These are phyloP conservation scores for Fonsecaea monophora DNA, from an alignment of 2,329 filamentous ascomycete species.

Conservation along the genomic window DNA sequence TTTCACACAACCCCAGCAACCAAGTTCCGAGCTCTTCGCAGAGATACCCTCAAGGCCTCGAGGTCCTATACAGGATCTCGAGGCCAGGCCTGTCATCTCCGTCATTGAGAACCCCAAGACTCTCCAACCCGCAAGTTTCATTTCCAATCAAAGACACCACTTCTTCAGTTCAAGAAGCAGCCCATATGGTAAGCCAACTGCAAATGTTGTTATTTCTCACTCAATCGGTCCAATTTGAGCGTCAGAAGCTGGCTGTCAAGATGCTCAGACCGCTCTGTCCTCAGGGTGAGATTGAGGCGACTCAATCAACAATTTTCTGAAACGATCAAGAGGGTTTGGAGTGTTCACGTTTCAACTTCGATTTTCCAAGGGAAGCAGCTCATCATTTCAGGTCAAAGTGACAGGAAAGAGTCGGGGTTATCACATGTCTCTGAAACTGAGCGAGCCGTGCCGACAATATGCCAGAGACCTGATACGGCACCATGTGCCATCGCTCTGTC, in stretches of 20 bases:
- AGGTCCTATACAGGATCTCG: slow-evolving; percentile 13
- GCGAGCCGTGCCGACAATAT: not conserved
- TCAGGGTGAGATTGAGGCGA: not conserved
- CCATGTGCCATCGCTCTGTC: not conserved
- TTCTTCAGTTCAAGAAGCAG: not conserved
- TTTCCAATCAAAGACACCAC: not conserved
- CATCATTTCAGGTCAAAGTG: not conserved
- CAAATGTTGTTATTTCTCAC: not conserved
- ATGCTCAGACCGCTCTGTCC: not conserved
- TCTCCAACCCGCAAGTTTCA: not conserved
- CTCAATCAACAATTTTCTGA: not conserved
- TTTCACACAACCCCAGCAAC: not conserved
- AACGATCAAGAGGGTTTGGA: not conserved
- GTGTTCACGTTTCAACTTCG: not conserved
- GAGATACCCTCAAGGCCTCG: slow-evolving; percentile 19
- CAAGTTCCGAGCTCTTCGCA: not conserved
- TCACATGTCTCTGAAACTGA: not conserved
- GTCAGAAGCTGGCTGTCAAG: not conserved
- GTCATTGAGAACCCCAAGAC: not conserved
- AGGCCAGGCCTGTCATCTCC: slow-evolving; percentile 9
- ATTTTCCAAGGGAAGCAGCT: not conserved
- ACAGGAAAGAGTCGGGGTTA: not conserved
- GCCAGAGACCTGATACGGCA: not conserved
- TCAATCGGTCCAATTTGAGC: not conserved
- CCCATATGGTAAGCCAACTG: not conserved